Evolutionary conservation across 2,329 filamentous ascomycete species (phyloP), one percentile per base, ranked within the genome.

Genomic region (Onygena corvina): DNA sequence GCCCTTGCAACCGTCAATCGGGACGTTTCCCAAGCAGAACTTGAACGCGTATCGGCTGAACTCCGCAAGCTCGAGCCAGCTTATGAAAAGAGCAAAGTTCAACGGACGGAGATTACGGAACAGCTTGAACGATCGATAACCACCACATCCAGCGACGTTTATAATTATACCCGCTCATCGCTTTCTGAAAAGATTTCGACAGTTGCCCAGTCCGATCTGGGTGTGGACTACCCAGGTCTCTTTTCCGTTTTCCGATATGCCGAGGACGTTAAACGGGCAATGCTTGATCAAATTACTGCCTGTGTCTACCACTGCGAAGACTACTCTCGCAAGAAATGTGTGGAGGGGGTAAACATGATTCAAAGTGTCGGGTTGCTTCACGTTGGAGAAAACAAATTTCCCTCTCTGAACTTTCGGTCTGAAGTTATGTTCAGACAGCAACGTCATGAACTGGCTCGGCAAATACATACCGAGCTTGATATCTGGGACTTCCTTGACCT

Each of bases 391-490:
- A 81, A 92, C 58, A 84, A 90, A 58, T 93, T 90, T 58, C 76
- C 84, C 18, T 84, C 89, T 58, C 78, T 95, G 40, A 86, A 80
- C 57, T 95, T 98, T 79, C 80, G 84, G 25, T 80, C 87, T 1
- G 88, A 95, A 58, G 80, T 89, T 62, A 96, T 98, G 92, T 98
- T 96, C 73, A 81, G 80, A 52, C 81, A 86, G 34, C 84, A 84
- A 60, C 79, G 81, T 52, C 86, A 98, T 64, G 79, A 80, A 1
- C 71, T 94, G 34, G 88, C 86, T 4, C 80, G 87, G 55, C 83
- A 94, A 61, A 81, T 96, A 12, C 81, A 95, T 53, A 81, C 94
- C 16, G 80, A 92, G 48, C 85, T 92, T 3, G 89, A 98, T 61
- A 59, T 94, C 0, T 84, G 76, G 76, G 92, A 98, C 69, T 96